Evolutionary conservation across 768 basidiomycete species (phyloP).

Genomic region (Hydnum rufescens): DNA sequence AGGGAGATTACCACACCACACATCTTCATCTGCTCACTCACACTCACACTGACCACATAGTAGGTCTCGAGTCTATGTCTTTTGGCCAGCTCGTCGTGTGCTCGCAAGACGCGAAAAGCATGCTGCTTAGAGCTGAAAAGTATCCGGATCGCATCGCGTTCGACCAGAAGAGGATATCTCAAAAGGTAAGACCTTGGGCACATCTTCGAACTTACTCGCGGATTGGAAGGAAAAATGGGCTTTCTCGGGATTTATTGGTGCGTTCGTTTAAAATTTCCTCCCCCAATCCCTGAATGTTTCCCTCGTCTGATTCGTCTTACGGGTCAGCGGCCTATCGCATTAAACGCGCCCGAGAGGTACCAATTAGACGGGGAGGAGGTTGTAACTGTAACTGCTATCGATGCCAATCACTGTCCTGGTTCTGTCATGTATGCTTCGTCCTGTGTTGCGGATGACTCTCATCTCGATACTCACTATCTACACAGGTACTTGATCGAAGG

Average conservation of each 20-base stretch:
- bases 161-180: constrained; percentile 29
- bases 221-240: constrained; percentile 27
- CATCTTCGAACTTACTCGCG: constrained; percentile 45
- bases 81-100: constrained; percentile 60
- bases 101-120: constrained; percentile 66
- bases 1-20: constrained; percentile 17
- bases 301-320: not conserved
- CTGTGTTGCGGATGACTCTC: not conserved
- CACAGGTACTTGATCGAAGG: constrained; percentile 72
- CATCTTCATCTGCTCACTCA: constrained; percentile 65
- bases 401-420: constrained; percentile 92
- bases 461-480: not conserved
- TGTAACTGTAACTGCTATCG: constrained; percentile 60
- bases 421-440: constrained; percentile 52
- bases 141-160: constrained; percentile 40
- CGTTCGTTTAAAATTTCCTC: constrained; percentile 13
- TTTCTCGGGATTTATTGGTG: constrained; percentile 48
- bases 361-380: constrained; percentile 34
- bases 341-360: constrained; percentile 43
- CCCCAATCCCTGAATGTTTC: not conserved
- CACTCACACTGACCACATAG: constrained; percentile 76
- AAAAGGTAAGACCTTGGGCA: constrained; percentile 37
- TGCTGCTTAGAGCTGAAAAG: constrained; percentile 63
- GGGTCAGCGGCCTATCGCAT: constrained; percentile 40
- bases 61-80: constrained; percentile 51